These are phyloP conservation scores for Hypoxylon intermedium DNA, from an alignment of 495 filamentous ascomycete genomes.

Conservation along the genomic window DNA sequence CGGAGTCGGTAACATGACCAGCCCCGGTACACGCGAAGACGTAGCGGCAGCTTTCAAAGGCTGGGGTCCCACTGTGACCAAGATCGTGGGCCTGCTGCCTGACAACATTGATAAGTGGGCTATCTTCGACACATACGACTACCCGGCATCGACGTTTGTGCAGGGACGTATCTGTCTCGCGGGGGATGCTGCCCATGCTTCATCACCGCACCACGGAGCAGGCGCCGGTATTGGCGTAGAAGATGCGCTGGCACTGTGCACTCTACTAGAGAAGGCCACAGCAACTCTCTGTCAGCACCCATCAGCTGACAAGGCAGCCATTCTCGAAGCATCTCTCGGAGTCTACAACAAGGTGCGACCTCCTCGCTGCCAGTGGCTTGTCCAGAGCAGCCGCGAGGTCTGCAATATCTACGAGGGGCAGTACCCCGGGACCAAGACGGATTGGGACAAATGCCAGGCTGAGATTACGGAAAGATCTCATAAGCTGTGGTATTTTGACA, in stretches of 20 bases:
- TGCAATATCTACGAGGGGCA: conserved; percentile 40
- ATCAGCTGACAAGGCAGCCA: neutral
- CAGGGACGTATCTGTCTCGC: conserved; percentile 31
- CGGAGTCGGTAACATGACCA: conserved; percentile 24
- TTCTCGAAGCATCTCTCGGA: neutral
- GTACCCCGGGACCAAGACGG: conserved; percentile 12
- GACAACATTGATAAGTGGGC: conserved; percentile 52
- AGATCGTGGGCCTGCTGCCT: conserved; percentile 44
- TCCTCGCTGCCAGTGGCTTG: conserved; percentile 41
- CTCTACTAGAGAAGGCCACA: neutral
- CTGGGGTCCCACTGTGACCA: conserved; percentile 44
- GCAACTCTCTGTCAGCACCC: neutral
- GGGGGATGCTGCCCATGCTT: conserved; percentile 52
- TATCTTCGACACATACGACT: conserved; percentile 53
- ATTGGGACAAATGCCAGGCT: conserved; percentile 32
- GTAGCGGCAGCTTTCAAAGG: conserved; percentile 18
- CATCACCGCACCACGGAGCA: conserved; percentile 37
- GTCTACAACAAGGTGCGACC: conserved; percentile 20
- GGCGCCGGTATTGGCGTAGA: conserved; percentile 18
- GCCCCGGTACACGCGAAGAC: conserved; percentile 38
- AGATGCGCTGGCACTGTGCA: conserved; percentile 13
- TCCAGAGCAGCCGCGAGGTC: conserved; percentile 33
- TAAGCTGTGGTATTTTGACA: conserved; percentile 45
- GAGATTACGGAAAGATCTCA: conserved; percentile 35
- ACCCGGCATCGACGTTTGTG: conserved; percentile 47